A percentile compares a stretch with the other conserved stretches of the same genome.
Conservation (phyloP, 129 eudicot genomes). For the Lactuca saligna region DNA sequence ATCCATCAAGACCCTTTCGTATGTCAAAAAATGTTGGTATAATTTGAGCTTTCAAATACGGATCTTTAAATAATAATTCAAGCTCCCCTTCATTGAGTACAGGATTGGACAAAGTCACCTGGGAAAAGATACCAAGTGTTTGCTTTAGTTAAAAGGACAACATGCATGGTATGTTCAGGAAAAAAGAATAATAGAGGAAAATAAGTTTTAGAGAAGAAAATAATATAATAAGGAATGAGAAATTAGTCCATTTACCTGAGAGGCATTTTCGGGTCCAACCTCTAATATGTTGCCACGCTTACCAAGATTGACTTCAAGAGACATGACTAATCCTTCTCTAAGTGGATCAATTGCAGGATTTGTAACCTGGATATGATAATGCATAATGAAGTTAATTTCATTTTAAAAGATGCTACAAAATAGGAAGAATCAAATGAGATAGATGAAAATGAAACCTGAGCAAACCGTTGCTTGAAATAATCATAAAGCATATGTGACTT, state of each 20-base stretch:
- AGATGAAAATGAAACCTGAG: conserved; percentile 61
- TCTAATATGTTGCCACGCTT: conserved; percentile 94
- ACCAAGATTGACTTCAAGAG: conserved; percentile 97
- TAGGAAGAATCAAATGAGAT: neutral
- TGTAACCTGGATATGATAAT: conserved; percentile 57
- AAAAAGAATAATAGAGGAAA: conserved; percentile 7
- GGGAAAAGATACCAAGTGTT: conserved; percentile 25
- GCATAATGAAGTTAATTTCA: conserved; percentile 7
- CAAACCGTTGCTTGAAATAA: conserved; percentile 99
- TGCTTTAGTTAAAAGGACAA: neutral
- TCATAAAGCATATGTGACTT: conserved; percentile 91
- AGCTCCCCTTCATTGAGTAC: conserved; percentile 96
- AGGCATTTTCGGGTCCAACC: conserved; percentile 96
- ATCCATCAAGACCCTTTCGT: conserved; percentile 91
- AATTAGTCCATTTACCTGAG: conserved; percentile 61
- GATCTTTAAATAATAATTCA: conserved; percentile 72
- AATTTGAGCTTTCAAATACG: conserved; percentile 71
- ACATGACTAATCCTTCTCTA: conserved; percentile 98
- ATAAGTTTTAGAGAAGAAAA: neutral
- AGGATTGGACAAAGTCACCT: conserved; percentile 90
- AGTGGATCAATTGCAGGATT: conserved; percentile 99
- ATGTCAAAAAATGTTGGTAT: conserved; percentile 80
- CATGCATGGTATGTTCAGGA: neutral
- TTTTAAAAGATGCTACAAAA: neutral
- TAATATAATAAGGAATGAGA: neutral